Conservation (phyloP, 129 eudicot genomes). For the Flaveria bidentis region DNA sequence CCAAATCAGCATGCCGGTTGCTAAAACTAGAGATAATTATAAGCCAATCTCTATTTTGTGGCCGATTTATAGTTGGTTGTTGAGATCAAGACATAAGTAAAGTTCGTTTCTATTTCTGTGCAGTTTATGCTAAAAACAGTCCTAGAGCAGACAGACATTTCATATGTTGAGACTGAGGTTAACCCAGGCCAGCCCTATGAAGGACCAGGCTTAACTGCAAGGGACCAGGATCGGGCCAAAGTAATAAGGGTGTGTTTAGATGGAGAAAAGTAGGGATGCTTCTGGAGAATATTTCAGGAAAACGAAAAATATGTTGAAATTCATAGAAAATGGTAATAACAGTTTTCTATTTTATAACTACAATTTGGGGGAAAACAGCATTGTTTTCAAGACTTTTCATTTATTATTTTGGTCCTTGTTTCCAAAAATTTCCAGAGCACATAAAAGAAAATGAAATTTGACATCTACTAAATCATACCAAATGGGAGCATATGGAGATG, state of each 20-base stretch:
- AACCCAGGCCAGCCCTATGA: background rate
- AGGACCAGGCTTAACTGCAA: background rate
- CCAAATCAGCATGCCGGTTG: background rate
- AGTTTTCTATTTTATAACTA: background rate
- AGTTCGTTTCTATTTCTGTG: background rate
- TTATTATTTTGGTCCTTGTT: background rate
- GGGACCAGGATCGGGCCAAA: background rate
- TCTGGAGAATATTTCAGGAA: background rate
- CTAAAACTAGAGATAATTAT: background rate
- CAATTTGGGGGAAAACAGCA: background rate
- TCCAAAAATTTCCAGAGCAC: background rate
- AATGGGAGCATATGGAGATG: slow-evolving; percentile 85
- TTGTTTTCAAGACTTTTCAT: background rate
- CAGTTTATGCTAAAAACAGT: background rate
- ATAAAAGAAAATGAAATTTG: background rate
- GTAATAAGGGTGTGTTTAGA: background rate
- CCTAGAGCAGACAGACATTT: background rate
- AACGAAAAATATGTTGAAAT: background rate
- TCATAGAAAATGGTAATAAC: background rate
- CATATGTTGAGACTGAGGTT: background rate
- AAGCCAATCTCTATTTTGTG: background rate
- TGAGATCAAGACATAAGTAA: background rate
- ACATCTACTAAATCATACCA: slow-evolving; percentile 48
- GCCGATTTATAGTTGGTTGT: no score
- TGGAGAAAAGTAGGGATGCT: background rate